Evolutionary conservation across 192 early-diverging fungal genomes (phyloP), one percentile per base, ranked within the genome.

Genomic region (Coemansia sp.): DNA sequence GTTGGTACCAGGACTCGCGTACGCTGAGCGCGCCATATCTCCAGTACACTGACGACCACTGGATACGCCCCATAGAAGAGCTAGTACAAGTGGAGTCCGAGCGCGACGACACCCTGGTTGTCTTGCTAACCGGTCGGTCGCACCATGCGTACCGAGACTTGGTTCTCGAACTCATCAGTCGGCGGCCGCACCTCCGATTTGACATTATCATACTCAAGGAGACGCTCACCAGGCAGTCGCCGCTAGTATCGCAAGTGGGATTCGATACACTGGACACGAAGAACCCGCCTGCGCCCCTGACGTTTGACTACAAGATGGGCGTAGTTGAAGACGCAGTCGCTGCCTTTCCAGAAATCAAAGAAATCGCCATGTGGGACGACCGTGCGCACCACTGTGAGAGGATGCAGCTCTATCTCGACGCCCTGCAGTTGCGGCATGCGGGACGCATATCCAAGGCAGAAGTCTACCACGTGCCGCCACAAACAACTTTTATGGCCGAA

Each of bases 1-100:
- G 88, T 0, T 89, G 88, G 88, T 89, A 83, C 74, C 87, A 88
- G 19, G 87, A 89, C 69, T 46, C 76, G 3, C 82, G 85, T 6
- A 88, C 85, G 13, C 79, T 89, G 11, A 83, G 85, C 44, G 51
- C 63, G 39, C 81, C 79, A 16, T 83, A 74, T 24, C 54, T 85
- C 13, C 57, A 77, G 46, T 74, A 82, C 57, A 73, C 63, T 10
- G 48, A 57, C 34, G 40, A 37, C 19, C 75, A 83, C 59, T 85
- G 77, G 76, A 71, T 75, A 31, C 19, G 39, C 10, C 44, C 63
- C 19, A 69, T 74, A 21, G 75, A 68, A 27, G 4, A 21, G 37
- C 69, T 64, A 56, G 73, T 59, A 7, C 61, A 54, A 11, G 29
- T 16, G 0, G 78, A 79, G 57, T 39, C 56, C 4, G 35, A 13